These are phyloP conservation scores for Bryoglossum gracile DNA, from an alignment of 495 filamentous ascomycete species.

Conservation along the genomic window DNA sequence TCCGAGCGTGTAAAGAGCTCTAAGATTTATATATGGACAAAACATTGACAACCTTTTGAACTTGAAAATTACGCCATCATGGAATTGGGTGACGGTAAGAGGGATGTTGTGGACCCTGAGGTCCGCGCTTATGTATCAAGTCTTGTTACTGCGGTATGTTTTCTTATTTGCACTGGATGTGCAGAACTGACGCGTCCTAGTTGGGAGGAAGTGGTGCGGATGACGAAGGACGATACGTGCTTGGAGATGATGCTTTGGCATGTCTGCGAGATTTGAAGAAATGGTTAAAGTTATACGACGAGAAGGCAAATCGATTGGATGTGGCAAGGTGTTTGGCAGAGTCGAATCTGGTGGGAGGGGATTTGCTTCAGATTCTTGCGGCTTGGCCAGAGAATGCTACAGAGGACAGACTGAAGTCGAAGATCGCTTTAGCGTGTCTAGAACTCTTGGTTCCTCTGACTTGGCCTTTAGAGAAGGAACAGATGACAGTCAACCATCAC, in stretches of 20 bases:
- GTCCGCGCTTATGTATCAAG: slow-evolving; percentile 86
- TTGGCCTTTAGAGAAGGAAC: slow-evolving; percentile 82
- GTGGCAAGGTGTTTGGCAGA: slow-evolving; percentile 90
- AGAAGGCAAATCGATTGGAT: slow-evolving; percentile 89
- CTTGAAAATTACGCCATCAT: slow-evolving; percentile 23
- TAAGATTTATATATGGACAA: no score
- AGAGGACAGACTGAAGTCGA: slow-evolving; percentile 65
- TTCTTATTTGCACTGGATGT: neutral
- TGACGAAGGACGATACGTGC: slow-evolving; percentile 72
- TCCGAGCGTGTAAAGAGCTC: neutral
- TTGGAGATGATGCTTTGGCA: slow-evolving; percentile 89
- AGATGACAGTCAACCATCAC: slow-evolving; percentile 90
- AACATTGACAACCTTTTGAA: neutral
- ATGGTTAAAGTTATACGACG: slow-evolving; percentile 93
- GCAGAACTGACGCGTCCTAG: slow-evolving; percentile 37
- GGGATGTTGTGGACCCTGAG: slow-evolving; percentile 69
- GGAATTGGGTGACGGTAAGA: slow-evolving; percentile 43
- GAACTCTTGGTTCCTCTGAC: slow-evolving; percentile 92
- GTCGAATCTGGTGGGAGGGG: slow-evolving; percentile 82
- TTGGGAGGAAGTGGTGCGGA: slow-evolving; percentile 80
- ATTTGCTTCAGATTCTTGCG: slow-evolving; percentile 84
- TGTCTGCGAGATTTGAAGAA: slow-evolving; percentile 86
- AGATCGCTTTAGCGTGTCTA: slow-evolving; percentile 77
- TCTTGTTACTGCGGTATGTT: slow-evolving; percentile 81
- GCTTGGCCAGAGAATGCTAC: slow-evolving; percentile 61